Evolutionary conservation across 257 asterid genomes (phyloP).

Genomic region (Solanum etuberosum): DNA sequence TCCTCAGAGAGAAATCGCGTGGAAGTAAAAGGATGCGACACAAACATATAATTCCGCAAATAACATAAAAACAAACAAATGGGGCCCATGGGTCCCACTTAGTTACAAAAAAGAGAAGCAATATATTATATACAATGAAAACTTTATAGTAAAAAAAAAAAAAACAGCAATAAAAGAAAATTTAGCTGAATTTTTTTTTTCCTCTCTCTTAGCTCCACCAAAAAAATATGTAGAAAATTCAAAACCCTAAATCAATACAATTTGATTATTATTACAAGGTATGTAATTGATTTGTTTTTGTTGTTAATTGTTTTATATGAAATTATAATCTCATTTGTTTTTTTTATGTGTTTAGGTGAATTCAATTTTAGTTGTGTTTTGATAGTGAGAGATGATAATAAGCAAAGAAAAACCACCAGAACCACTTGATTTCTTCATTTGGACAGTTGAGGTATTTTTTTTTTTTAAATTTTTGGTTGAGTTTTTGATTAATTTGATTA

Average conservation of each 20-base stretch:
- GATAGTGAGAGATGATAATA: neutral
- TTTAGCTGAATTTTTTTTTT: neutral
- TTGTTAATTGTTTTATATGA: neutral
- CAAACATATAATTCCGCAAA: neutral
- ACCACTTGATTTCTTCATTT: slow-evolving; percentile 1
- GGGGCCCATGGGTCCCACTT: neutral
- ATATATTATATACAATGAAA: neutral
- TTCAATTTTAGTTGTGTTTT: neutral
- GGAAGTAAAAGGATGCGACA: neutral
- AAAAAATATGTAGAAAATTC: neutral
- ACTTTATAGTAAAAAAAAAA: neutral
- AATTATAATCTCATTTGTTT: neutral
- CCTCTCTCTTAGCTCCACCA: neutral
- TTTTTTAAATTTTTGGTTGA: neutral
- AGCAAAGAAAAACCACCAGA: neutral
- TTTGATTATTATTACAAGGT: neutral
- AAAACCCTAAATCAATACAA: neutral
- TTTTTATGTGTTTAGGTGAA: neutral
- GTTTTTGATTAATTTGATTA: neutral
- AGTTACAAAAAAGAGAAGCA: neutral
- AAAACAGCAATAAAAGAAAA: neutral
- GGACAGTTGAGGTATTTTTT: neutral
- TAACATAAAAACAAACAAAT: neutral
- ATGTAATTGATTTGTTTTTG: neutral
- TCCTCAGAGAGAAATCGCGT: neutral